phyloP scores from a whole-genome alignment of 169 alveolate genomes.

The Toxoplasma gondii region DNA sequence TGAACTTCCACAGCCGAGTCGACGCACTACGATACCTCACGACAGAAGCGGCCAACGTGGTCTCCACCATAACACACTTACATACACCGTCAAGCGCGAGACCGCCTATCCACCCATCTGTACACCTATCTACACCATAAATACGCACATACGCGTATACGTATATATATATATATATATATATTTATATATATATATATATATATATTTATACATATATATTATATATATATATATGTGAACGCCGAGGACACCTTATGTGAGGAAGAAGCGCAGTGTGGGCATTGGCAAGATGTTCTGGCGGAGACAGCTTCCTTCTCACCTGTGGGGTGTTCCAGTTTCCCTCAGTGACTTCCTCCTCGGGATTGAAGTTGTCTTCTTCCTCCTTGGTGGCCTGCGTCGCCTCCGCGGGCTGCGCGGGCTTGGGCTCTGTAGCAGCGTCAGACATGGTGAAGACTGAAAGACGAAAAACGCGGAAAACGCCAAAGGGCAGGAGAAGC shows the following conservation, averaged over 20 bases:
- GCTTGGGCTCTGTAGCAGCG: conserved; percentile 33
- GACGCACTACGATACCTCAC: too few relatives aligned
- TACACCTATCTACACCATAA: not conserved
- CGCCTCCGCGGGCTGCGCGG: conserved; percentile 55
- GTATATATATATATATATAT: not conserved
- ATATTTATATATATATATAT: not conserved
- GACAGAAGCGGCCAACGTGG: too few relatives aligned
- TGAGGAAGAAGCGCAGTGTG: too few relatives aligned
- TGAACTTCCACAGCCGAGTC: too few relatives aligned
- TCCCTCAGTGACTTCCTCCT: conserved; percentile 77
- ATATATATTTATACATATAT: not conserved
- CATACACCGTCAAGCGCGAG: too few relatives aligned
- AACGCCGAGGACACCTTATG: too few relatives aligned
- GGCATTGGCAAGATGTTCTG: not conserved
- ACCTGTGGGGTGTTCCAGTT: conserved; percentile 79
- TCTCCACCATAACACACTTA: too few relatives aligned
- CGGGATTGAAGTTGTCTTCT: conserved; percentile 75
- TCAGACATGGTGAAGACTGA: conserved; percentile 36
- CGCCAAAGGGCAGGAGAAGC: not conserved
- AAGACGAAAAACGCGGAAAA: not conserved
- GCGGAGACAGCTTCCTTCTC: not conserved
- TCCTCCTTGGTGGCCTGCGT: conserved; percentile 69
- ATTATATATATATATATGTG: too few relatives aligned
- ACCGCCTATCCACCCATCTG: too few relatives aligned
- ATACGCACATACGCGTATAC: not conserved